A percentile compares a stretch with the other conserved stretches of the same genome.
Conservation (phyloP, 2,329 filamentous ascomycete genomes). For the Arthrobotrys sinensis region DNA sequence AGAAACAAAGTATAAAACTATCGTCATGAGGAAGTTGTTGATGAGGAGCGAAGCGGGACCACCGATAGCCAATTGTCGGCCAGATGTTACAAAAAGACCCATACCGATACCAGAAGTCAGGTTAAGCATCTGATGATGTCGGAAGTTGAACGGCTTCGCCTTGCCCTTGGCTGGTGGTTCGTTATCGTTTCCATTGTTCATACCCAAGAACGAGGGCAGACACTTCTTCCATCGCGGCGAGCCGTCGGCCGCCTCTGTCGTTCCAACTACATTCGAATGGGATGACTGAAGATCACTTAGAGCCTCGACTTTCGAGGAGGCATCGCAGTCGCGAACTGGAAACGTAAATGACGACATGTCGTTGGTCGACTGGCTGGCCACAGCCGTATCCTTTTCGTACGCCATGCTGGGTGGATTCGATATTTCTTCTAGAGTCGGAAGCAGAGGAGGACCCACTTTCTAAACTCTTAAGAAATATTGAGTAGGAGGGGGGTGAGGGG, state of each 20-base stretch:
- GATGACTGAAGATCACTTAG: conserved; percentile 47
- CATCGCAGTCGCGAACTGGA: conserved; percentile 26
- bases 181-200: neutral
- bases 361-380: conserved; percentile 29
- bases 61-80: conserved; percentile 74
- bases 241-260: conserved; percentile 31
- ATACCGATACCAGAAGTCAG: conserved; percentile 75
- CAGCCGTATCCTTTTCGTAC: conserved; percentile 27
- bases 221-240: conserved; percentile 46
- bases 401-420: conserved; percentile 40
- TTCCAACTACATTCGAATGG: conserved; percentile 57
- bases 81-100: conserved; percentile 76
- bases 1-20: conserved; percentile 74
- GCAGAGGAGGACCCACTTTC: conserved; percentile 14
- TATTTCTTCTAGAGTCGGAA: conserved; percentile 15
- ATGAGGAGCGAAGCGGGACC: conserved; percentile 75
- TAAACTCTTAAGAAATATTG: conserved; percentile 11
- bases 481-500: neutral
- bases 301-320: conserved; percentile 26
- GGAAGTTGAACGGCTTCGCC: conserved; percentile 63
- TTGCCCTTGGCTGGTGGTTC: conserved; percentile 2
- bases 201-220: conserved; percentile 47
- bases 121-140: conserved; percentile 80
- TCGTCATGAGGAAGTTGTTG: conserved; percentile 70
- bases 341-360: conserved; percentile 45